Conservation (phyloP, 345 rosid genomes). For the Murraya paniculata region DNA sequence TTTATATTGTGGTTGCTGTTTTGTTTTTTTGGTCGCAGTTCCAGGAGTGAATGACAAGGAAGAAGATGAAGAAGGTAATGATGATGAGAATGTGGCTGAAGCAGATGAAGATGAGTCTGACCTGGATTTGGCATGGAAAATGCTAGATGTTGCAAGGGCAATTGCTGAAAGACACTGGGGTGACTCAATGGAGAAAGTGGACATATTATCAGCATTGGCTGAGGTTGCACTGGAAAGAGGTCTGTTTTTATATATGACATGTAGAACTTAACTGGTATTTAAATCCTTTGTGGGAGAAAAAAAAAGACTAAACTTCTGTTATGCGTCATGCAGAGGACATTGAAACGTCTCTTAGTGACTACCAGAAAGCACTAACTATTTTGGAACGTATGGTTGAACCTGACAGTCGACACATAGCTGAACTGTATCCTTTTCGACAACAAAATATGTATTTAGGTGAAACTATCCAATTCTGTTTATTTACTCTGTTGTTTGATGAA, state of each 20-base stretch:
- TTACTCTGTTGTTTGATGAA: neutral
- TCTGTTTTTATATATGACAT: constrained; percentile 24
- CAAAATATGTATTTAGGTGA: neutral
- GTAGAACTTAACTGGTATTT: neutral
- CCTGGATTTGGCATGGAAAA: constrained; percentile 93
- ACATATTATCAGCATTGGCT: constrained; percentile 72
- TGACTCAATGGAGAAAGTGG: constrained; percentile 81
- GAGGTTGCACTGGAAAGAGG: constrained; percentile 96
- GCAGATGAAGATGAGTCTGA: constrained; percentile 93
- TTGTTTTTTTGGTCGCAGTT: constrained; percentile 21
- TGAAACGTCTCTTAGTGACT: constrained; percentile 86
- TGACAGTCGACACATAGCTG: constrained; percentile 79
- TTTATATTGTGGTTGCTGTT: neutral
- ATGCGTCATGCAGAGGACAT: constrained; percentile 66
- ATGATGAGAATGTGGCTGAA: constrained; percentile 57
- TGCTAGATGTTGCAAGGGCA: constrained; percentile 90
- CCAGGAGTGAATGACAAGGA: constrained; percentile 46
- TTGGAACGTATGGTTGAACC: constrained; percentile 80
- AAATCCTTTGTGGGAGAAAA: neutral
- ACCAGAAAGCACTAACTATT: constrained; percentile 66
- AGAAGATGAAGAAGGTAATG: constrained; percentile 52
- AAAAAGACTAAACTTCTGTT: neutral
- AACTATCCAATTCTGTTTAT: neutral
- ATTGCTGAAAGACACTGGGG: constrained; percentile 62
- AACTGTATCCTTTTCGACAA: constrained; percentile 72